Base-by-base conservation (phyloP, 345 rosid genomes). In the Dipteronia dyeriana region DNA sequence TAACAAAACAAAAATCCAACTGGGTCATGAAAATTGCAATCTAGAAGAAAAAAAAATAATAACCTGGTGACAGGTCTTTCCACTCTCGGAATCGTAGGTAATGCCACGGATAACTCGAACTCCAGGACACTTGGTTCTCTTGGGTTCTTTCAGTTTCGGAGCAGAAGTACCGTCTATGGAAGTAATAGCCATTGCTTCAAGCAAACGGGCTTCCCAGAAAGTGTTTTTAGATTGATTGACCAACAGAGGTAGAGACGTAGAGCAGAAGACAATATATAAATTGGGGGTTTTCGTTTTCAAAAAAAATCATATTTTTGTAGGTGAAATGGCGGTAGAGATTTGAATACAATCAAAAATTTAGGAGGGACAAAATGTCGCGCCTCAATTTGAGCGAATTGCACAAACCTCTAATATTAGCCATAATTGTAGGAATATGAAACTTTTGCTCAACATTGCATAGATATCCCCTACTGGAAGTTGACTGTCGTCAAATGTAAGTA, bases 61-160 rank as follows among this genome's bases (percentile, higher is more conserved):
- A 34, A 93, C 98, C 88, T 92, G 96, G 67, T 94, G 97, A 79
- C 97, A 92, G 7, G 88, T 88, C 78, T 87, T 91, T n/a, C 96
- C 92, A 17, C 85, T 85, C 22, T 82, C 79, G 13, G 94, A 83
- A 81, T 91, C 91, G 25, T 87, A 89, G 53, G 88, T 85, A 68
- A 88, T 81, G 56, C 88, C 82, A 3, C 85, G 83, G 4, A 84
- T 39, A 43, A 91, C 83, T 2, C 91, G 88, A 78, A 91, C 82
- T 29, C 88, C 90, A 29, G 89, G 88, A 74, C 74, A 71, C 10
- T 79, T 87, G 23, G 85, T 54, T 71, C 80, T 81, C 60, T 81
- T 71, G 16, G 26, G 10, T 75, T 66, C 70, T 71, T 72, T 73
- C 80, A 68, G 62, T 5, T 17, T 68, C 26, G 56, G n/a, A 17